Conservation (phyloP, 371 early-diverging fungal genomes). For the Mortierella sp. region DNA sequence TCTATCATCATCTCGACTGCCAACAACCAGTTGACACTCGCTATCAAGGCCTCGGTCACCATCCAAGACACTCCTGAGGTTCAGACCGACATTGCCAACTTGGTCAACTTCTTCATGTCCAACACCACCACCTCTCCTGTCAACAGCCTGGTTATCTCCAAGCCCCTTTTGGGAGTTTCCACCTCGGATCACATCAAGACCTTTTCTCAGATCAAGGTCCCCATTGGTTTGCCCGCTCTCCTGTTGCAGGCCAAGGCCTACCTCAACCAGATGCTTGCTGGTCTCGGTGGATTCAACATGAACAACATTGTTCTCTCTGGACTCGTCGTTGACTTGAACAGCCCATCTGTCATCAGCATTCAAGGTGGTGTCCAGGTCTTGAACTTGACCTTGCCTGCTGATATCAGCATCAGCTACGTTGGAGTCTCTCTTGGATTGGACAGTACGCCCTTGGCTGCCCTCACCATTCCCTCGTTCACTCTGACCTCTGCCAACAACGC, state of each 20-base stretch:
- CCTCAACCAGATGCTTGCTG: slow-evolving; percentile 30
- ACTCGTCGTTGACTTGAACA: slow-evolving; percentile 43
- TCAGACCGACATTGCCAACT: slow-evolving; percentile 43
- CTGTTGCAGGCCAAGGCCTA: slow-evolving; percentile 29
- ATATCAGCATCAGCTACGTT: slow-evolving; percentile 50
- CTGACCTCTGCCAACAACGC: slow-evolving; percentile 35
- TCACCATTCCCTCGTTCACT: slow-evolving; percentile 31
- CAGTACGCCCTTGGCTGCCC: slow-evolving; percentile 27
- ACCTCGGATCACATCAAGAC: slow-evolving; percentile 45
- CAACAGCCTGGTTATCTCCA: slow-evolving; percentile 35
- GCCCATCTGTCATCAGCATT: slow-evolving; percentile 36
- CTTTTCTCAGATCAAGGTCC: slow-evolving; percentile 30
- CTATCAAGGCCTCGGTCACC: slow-evolving; percentile 35
- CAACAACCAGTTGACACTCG: slow-evolving; percentile 44
- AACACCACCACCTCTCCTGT: slow-evolving; percentile 38
- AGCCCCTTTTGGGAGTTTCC: slow-evolving; percentile 43
- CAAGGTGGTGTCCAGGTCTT: slow-evolving; percentile 39
- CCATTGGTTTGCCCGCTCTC: slow-evolving; percentile 24
- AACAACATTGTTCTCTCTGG: slow-evolving; percentile 34
- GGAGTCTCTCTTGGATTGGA: slow-evolving; percentile 47
- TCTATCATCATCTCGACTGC: slow-evolving; percentile 44
- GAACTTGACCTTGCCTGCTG: slow-evolving; percentile 43
- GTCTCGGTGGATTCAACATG: slow-evolving; percentile 37
- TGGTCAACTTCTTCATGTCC: slow-evolving; percentile 46
- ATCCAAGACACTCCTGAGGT: slow-evolving; percentile 41